Base-by-base conservation (phyloP, 2,329 filamentous ascomycete genomes). In the Didymella pinodella region DNA sequence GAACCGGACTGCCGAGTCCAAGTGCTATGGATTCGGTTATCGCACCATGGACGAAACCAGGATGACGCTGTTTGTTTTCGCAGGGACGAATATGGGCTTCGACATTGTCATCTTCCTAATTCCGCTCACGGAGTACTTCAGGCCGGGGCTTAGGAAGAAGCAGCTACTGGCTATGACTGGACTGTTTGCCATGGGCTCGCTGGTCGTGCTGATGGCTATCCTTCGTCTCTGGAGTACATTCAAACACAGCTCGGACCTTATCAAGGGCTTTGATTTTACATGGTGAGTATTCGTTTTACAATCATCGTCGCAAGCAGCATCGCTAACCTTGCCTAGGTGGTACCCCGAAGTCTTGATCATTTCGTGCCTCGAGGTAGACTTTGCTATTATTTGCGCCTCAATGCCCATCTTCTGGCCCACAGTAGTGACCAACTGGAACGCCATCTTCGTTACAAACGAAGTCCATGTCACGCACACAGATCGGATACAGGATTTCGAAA, bases 381-480 rank as follows among this genome's bases (percentile, higher is more conserved):
- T 77, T 44, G 74, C 74, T 14, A 75, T 77, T 54, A 71, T 75
- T 25, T 75, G 70, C 61, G 74, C 73, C 29, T 74, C 71, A 8
- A 73, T 77, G 57, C 75, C 75, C 16, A 75, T 76, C 32, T 76
- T 77, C 65, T 77, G 75, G 75, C 74, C 73, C 7, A 60, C 67
- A 14, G 62, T 77, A 32, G 55, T 70, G 12, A 49, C 63, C n/a
- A 65, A 65, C n/a, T 66, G 65, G 44, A 68, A 63, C 10, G 64
- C 72, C 7, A 77, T 76, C 32, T 73, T 75, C 43, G 70, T 76
- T 40, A 73, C 72, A 3, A 69, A 72, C 41, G 74, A 77, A 57
- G 71, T 77, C 18, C 66, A 65, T 22, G 68, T 77, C 8, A 68
- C 65, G 18, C 64, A 68, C 31, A 66, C 71, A 34, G 61, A 64